A percentile compares a stretch with the other conserved stretches of the same genome.
phyloP scores from a whole-genome alignment of 2,329 filamentous ascomycete genomes.

The Penicillium psychrosexuale region DNA sequence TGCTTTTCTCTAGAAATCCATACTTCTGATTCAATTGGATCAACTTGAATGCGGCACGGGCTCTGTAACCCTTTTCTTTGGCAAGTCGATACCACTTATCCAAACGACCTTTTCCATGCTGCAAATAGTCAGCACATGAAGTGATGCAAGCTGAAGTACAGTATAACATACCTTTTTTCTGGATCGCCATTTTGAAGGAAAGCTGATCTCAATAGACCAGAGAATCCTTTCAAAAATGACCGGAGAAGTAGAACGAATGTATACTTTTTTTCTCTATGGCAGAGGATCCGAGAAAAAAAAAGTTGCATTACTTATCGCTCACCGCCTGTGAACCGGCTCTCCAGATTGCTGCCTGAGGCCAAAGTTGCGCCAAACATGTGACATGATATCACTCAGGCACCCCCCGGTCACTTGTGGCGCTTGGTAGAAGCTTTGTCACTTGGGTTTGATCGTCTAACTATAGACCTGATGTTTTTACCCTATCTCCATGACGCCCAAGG shows the following conservation, averaged over 20 bases:
- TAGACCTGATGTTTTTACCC: constrained; percentile 35
- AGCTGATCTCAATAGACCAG: constrained; percentile 27
- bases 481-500: constrained; percentile 39
- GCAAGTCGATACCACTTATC: constrained; percentile 99
- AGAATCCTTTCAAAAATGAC: constrained; percentile 16
- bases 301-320: constrained; percentile 27
- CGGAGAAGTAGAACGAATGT: constrained; percentile 14
- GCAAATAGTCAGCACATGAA: constrained; percentile 29
- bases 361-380: constrained; percentile 31
- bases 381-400: constrained; percentile 32
- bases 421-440: constrained; percentile 11
- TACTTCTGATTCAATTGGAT: constrained; percentile 99
- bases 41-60: constrained; percentile 94
- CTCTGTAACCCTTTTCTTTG: constrained; percentile 96
- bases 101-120: constrained; percentile 93
- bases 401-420: constrained; percentile 19
- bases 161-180: constrained; percentile 73
- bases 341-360: constrained; percentile 27
- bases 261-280: constrained; percentile 14
- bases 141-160: not conserved
- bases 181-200: constrained; percentile 71
- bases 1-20: constrained; percentile 95
- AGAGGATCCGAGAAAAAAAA: constrained; percentile 22
- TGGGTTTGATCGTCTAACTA: not conserved
- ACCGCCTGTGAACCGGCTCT: constrained; percentile 16